Percentiles rank a stretch among this genome's conserved stretches.
Evolutionary conservation across 139 green algal species (phyloP).

Genomic region (Tetradesmus lagerheimii): DNA sequence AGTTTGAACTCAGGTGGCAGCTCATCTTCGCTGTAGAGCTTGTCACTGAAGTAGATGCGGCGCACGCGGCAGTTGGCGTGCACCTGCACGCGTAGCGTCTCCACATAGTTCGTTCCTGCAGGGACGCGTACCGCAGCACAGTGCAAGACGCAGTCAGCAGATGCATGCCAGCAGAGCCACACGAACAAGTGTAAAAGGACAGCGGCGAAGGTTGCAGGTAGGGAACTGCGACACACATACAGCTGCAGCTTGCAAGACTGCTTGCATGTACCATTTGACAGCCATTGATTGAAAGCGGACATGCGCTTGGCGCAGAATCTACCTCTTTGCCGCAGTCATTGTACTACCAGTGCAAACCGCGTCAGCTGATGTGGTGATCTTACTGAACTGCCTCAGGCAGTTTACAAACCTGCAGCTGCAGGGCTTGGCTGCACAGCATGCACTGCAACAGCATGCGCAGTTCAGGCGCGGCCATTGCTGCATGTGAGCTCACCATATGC

Average conservation of each 20-base stretch:
- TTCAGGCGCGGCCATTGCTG: not conserved
- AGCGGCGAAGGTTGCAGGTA: not conserved
- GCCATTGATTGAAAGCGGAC: not conserved
- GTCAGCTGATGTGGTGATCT: too few relatives aligned
- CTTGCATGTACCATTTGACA: not conserved
- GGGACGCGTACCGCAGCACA: not conserved
- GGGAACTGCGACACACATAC: too few relatives aligned
- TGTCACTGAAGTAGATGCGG: slow-evolving; percentile 95
- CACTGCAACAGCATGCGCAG: not conserved
- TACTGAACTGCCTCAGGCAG: too few relatives aligned
- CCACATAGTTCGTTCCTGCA: slow-evolving; percentile 94
- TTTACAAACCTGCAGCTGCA: not conserved
- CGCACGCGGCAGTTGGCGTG: slow-evolving; percentile 97
- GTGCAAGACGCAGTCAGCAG: not conserved
- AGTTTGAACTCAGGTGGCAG: slow-evolving; percentile 92
- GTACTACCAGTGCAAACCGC: too few relatives aligned
- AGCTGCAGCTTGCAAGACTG: not conserved
- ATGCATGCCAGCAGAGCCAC: not conserved
- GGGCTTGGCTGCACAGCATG: too few relatives aligned
- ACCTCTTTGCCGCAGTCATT: too few relatives aligned
- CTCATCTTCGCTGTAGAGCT: slow-evolving; percentile 97
- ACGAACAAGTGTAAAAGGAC: not conserved
- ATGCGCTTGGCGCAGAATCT: too few relatives aligned
- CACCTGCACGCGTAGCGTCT: slow-evolving; percentile 94
- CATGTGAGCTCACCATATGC: slow-evolving; percentile 85